Conservation (phyloP, 202 grass and related monocot genomes). For the Eragrostis tef region DNA sequence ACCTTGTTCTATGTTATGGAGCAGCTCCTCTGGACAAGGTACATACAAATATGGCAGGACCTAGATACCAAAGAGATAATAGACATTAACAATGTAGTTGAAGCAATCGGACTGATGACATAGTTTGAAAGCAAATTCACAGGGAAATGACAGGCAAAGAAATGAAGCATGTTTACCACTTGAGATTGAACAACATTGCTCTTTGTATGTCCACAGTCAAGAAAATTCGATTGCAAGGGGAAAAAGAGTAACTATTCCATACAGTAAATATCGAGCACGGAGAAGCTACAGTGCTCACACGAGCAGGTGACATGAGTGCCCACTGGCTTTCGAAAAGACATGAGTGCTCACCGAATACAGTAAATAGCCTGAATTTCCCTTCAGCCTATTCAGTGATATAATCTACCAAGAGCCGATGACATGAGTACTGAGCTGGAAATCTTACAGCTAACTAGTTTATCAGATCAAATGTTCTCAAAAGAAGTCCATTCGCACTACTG, state of each 20-base stretch:
- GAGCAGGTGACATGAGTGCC: background rate
- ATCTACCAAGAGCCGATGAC: background rate
- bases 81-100: slow-evolving; percentile 27
- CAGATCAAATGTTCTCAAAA: background rate
- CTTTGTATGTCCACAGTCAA: background rate
- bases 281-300: background rate
- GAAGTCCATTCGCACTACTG: background rate
- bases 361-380: background rate
- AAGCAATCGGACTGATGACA: slow-evolving; percentile 20
- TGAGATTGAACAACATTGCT: slow-evolving; percentile 3
- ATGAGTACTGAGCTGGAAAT: background rate
- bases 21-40: slow-evolving; percentile 72
- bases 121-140: background rate
- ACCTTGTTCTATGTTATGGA: slow-evolving; percentile 62
- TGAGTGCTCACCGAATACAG: background rate
- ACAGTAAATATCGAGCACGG: background rate
- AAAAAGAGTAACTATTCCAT: background rate
- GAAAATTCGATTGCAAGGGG: background rate
- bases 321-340: too few relatives aligned
- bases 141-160: background rate
- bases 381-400: background rate
- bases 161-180: background rate
- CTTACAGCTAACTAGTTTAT: background rate
- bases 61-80: slow-evolving; percentile 52
- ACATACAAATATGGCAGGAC: slow-evolving; percentile 90